phyloP scores from a whole-genome alignment of 371 early-diverging fungal species.

The Rhizopus arrhizus region DNA sequence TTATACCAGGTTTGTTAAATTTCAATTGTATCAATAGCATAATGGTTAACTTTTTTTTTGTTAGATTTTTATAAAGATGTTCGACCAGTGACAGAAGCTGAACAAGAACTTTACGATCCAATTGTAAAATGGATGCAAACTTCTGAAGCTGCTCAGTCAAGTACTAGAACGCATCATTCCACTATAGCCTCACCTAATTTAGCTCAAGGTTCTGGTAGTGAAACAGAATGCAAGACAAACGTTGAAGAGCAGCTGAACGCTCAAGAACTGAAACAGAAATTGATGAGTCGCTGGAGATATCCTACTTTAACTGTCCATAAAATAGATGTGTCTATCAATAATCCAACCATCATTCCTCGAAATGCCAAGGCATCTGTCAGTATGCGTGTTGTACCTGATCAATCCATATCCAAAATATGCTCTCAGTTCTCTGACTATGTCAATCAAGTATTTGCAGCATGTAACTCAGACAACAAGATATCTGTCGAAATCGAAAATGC shows the following conservation, averaged over 20 bases:
- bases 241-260: conserved; percentile 20
- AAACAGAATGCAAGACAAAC: conserved; percentile 34
- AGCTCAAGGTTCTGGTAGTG: conserved; percentile 15
- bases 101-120: conserved; percentile 60
- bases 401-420: conserved; percentile 65
- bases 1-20: conserved; percentile 64
- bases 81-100: conserved; percentile 50
- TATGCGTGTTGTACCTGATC: conserved; percentile 84
- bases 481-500: conserved; percentile 58
- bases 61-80: conserved; percentile 66
- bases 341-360: conserved; percentile 74
- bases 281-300: conserved; percentile 81
- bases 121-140: conserved; percentile 53
- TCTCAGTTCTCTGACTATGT: conserved; percentile 60
- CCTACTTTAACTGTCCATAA: conserved; percentile 82
- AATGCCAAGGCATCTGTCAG: conserved; percentile 73
- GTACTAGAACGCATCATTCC: conserved; percentile 39
- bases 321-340: conserved; percentile 74
- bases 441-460: conserved; percentile 52
- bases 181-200: conserved; percentile 34
- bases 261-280: conserved; percentile 49
- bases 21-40: background rate
- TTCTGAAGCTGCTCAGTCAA: conserved; percentile 26
- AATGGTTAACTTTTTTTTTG: background rate
- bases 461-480: conserved; percentile 56